A percentile compares a stretch with the other conserved stretches of the same genome.
Evolutionary conservation across 495 filamentous ascomycete species (phyloP).

Genomic region (Tuber aestivum): DNA sequence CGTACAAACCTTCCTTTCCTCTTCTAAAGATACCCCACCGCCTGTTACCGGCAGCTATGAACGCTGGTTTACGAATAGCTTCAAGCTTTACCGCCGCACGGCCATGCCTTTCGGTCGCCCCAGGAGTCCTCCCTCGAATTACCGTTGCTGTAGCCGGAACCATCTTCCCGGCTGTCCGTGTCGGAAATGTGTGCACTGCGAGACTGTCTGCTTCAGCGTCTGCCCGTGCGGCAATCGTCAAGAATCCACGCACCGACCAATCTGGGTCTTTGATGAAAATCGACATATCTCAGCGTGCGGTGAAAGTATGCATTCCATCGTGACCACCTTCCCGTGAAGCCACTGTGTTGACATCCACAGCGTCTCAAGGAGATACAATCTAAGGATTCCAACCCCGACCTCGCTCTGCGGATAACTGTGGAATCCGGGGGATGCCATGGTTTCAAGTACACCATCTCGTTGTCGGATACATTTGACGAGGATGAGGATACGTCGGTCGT

Average conservation of each 20-base stretch:
- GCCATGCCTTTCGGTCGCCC: constrained; percentile 4
- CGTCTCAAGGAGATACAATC: constrained; percentile 66
- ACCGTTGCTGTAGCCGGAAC: background rate
- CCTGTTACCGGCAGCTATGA: background rate
- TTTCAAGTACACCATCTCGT: constrained; percentile 92
- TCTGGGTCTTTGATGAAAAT: constrained; percentile 76
- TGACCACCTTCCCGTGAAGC: background rate
- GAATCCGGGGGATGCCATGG: constrained; percentile 93
- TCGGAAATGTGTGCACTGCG: background rate
- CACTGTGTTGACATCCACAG: constrained; percentile 38
- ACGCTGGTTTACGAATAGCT: background rate
- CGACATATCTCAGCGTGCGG: constrained; percentile 72
- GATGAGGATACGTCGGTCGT: constrained; percentile 73
- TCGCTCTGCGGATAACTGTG: constrained; percentile 82
- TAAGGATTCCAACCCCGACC: constrained; percentile 70
- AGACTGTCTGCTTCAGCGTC: constrained; percentile 14
- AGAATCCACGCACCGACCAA: constrained; percentile 65
- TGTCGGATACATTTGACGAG: constrained; percentile 58
- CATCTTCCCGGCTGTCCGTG: background rate
- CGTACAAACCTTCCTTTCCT: background rate
- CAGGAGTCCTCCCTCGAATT: background rate
- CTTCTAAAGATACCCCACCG: background rate
- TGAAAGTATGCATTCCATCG: constrained; percentile 55
- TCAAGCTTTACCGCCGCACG: background rate
- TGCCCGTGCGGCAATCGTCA: constrained; percentile 38